Evolutionary conservation across 2,329 filamentous ascomycete genomes (phyloP).

Genomic region (Paracoccidioides brasiliensis): DNA sequence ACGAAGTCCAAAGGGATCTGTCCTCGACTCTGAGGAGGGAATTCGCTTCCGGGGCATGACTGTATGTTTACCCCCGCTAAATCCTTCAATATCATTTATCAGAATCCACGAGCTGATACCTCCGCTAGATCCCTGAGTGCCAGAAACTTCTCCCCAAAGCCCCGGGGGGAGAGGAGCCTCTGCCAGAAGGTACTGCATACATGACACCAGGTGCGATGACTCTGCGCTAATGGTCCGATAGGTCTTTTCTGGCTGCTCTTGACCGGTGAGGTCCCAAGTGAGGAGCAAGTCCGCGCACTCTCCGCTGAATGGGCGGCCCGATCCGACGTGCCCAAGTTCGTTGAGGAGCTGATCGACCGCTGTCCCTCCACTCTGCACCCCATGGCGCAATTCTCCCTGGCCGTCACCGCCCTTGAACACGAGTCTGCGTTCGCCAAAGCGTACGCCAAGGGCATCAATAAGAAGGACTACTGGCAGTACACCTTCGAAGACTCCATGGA

Average conservation of each 20-base stretch:
- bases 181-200: conserved; percentile 62
- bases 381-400: conserved; percentile 98
- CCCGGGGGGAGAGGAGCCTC: conserved; percentile 88
- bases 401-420: conserved; percentile 95
- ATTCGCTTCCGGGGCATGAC: conserved; percentile 99
- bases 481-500: conserved; percentile 99
- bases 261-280: conserved; percentile 91
- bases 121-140: conserved; percentile 73
- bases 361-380: conserved; percentile 98
- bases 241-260: conserved; percentile 99
- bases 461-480: conserved; percentile 99
- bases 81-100: neutral
- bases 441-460: conserved; percentile 97
- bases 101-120: conserved; percentile 14
- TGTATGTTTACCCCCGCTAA: conserved; percentile 30
- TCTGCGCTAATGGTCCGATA: conserved; percentile 20
- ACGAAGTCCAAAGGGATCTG: conserved; percentile 51
- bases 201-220: neutral
- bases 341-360: conserved; percentile 99
- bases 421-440: conserved; percentile 96
- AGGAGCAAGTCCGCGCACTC: conserved; percentile 96
- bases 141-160: conserved; percentile 96
- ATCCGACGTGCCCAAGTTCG: conserved; percentile 91
- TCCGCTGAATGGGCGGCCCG: conserved; percentile 98
- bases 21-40: conserved; percentile 96